Conservation (phyloP, 306 rosid genomes). For the Quercus dentata region DNA sequence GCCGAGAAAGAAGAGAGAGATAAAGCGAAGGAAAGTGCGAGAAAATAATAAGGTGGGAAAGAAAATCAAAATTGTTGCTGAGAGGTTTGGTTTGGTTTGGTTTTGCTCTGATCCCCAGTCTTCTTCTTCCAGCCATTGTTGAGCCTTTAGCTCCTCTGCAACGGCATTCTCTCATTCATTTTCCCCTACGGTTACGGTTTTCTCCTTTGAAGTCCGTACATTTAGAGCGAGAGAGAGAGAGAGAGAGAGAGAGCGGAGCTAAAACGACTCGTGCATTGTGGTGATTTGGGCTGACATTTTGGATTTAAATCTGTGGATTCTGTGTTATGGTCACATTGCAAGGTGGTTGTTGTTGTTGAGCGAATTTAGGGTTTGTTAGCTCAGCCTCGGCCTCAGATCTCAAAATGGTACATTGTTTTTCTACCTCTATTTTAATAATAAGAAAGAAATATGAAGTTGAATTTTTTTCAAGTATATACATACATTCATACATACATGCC, state of each 20-base stretch:
- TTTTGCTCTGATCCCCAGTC: constrained; percentile 14
- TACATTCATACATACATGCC: not conserved
- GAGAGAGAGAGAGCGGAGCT: constrained; percentile 1
- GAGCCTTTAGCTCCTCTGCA: constrained; percentile 51
- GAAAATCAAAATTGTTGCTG: constrained; percentile 36
- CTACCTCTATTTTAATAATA: not conserved
- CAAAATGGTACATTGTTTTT: constrained; percentile 50
- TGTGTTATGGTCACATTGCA: constrained; percentile 29
- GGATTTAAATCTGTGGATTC: constrained; percentile 26
- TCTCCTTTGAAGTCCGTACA: constrained; percentile 12
- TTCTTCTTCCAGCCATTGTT: constrained; percentile 33
- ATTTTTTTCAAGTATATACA: not conserved
- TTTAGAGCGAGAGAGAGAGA: constrained; percentile 12
- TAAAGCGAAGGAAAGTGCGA: constrained; percentile 20
- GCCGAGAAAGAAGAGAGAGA: constrained; percentile 1
- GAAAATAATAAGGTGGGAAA: constrained; percentile 29
- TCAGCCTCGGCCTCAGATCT: constrained; percentile 33
- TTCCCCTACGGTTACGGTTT: not conserved
- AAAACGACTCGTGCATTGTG: not conserved
- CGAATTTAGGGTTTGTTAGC: constrained; percentile 47
- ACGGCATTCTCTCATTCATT: constrained; percentile 32
- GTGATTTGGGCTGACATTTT: constrained; percentile 11
- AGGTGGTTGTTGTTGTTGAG: constrained; percentile 27
- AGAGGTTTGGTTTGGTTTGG: not conserved
- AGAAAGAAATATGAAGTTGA: too few relatives aligned